Conservation (phyloP, 2,329 filamentous ascomycete genomes). For the Trichoderma sp. region DNA sequence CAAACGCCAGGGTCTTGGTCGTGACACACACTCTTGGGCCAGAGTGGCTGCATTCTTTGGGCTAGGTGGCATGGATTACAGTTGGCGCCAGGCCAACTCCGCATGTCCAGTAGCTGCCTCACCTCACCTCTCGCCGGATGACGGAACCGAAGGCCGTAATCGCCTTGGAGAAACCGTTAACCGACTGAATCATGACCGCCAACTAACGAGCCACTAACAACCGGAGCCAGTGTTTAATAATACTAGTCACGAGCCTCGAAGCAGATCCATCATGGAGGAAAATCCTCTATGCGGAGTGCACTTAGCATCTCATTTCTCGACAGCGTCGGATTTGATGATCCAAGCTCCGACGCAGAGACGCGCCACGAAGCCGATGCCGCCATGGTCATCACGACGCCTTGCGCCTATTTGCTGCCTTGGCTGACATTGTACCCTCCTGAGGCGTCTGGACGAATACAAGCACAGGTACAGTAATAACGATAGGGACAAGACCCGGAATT, state of each 20-base stretch:
- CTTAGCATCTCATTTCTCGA: background rate
- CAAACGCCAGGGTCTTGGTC: background rate
- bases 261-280: background rate
- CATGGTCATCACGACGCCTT: background rate
- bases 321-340: background rate
- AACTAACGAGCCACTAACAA: background rate
- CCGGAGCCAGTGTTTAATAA: background rate
- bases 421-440: background rate
- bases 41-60: constrained; percentile 7
- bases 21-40: background rate
- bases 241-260: background rate
- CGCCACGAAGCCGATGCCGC: background rate
- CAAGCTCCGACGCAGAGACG: background rate
- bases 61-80: background rate
- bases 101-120: constrained; percentile 7
- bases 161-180: background rate
- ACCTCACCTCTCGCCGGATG: constrained; percentile 5
- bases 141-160: background rate
- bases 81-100: constrained; percentile 2
- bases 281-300: background rate
- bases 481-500: background rate
- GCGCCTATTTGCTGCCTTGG: background rate
- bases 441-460: background rate
- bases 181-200: background rate
- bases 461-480: background rate